Evolutionary conservation across 1,139 yeast species (phyloP), one percentile per base, ranked within the genome.

Genomic region (Diutina catenulata): DNA sequence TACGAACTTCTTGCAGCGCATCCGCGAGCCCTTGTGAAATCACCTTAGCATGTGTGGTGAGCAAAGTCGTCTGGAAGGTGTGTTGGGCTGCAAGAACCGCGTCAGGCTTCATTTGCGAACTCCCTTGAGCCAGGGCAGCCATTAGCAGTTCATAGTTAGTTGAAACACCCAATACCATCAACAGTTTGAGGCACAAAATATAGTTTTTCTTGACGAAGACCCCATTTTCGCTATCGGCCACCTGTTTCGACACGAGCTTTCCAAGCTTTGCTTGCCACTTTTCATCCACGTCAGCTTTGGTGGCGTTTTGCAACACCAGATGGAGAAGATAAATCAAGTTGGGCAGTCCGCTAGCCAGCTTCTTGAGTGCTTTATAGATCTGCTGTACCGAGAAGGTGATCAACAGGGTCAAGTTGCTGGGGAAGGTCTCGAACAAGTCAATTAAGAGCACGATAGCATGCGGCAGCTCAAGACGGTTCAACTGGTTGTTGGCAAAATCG

Each of bases 361-460:
- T 31, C 25, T 31, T 31, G 8, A 31, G n/a, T 2, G 13, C 13
- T 15, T 31, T 31, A 11, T 31, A 31, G 19, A 31, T 21, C 25
- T 19, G 35, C 5, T 31, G 24, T 4, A 31, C 35, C 5, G 18
- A 14, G 15, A 31, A 31, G 10, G 20, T 20, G 21, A 31, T 13
- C 4, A 31, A 15, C 1, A 19, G 13, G 19, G 13, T 26, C 25
- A 31, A 31, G 13, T 31, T 31, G 16, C 25, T 21, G 5, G 35
- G 35, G 20, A 31, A 31, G 19, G 35, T 31, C 21, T 31, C 35
- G 13, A 31, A 31, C 25, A 31, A 31, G 18, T 31, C 35, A 14
- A 31, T 31, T 6, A 31, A 7, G 19, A 31, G 10, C 15, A 31
- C n/a, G 15, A 31, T 16, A 3, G 21, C 25, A 11, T 10, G 18